These are phyloP conservation scores for Daldinia eschscholtzii DNA, from an alignment of 2,329 filamentous ascomycete genomes.

Conservation along the genomic window DNA sequence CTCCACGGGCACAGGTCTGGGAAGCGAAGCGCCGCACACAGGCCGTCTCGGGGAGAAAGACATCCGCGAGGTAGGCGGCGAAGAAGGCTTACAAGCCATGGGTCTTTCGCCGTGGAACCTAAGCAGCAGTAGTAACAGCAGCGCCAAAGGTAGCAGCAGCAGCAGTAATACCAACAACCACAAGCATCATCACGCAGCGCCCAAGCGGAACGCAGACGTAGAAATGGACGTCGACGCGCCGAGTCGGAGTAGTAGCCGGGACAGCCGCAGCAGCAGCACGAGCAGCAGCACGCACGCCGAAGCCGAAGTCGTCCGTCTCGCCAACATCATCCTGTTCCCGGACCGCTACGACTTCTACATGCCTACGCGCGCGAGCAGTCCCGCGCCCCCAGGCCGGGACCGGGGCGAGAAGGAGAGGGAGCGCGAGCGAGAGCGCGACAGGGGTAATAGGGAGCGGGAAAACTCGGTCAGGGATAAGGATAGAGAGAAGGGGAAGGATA, in stretches of 20 bases:
- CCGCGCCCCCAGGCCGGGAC: conserved; percentile 33
- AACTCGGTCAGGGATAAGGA: conserved; percentile 27
- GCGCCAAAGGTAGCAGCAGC: not conserved
- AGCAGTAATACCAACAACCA: conserved; percentile 22
- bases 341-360: conserved; percentile 65
- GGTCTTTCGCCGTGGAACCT: conserved; percentile 66
- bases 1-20: conserved; percentile 63
- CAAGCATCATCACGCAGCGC: conserved; percentile 21
- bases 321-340: conserved; percentile 69
- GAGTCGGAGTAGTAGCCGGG: conserved; percentile 41
- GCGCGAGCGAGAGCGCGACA: conserved; percentile 37
- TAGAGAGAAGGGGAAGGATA: conserved; percentile 34
- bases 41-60: conserved; percentile 64
- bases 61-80: conserved; percentile 64
- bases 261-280: conserved; percentile 43
- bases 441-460: conserved; percentile 24
- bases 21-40: conserved; percentile 65
- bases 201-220: conserved; percentile 34
- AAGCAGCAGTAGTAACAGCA: conserved; percentile 44
- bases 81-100: conserved; percentile 68
- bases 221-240: conserved; percentile 42
- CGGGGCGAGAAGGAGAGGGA: conserved; percentile 28
- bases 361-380: conserved; percentile 54
- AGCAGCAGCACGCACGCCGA: conserved; percentile 57
- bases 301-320: conserved; percentile 65